Conservation (phyloP, 495 filamentous ascomycete species). For the Hyphodiscus hymeniophilus region DNA sequence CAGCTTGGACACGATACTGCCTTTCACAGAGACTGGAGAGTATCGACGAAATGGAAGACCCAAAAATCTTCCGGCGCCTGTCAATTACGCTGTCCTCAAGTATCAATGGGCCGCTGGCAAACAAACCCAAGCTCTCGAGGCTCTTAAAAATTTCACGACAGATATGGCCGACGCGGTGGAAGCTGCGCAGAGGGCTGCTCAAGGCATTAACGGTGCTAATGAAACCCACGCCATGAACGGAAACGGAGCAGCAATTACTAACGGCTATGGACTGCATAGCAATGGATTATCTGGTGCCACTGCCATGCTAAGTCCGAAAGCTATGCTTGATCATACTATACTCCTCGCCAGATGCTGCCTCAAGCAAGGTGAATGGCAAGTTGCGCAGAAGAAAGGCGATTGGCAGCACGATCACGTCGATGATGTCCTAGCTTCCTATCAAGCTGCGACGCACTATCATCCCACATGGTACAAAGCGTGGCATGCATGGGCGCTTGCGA, state of each 20-base stretch:
- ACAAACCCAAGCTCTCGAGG: conserved; percentile 55
- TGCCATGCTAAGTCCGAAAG: conserved; percentile 25
- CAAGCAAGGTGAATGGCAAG: conserved; percentile 93
- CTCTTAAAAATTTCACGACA: conserved; percentile 73
- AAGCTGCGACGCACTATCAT: conserved; percentile 84
- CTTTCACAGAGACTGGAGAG: conserved; percentile 38
- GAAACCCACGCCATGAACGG: conserved; percentile 48
- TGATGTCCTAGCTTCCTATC: conserved; percentile 78
- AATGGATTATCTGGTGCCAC: conserved; percentile 18
- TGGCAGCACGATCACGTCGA: conserved; percentile 72
- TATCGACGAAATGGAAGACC: conserved; percentile 21
- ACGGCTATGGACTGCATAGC: conserved; percentile 11
- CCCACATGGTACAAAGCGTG: conserved; percentile 96
- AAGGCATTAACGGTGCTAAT: conserved; percentile 40
- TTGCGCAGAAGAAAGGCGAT: conserved; percentile 69
- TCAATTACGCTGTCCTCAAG: conserved; percentile 88
- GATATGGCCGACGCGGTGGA: conserved; percentile 69
- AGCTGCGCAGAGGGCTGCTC: conserved; percentile 45
- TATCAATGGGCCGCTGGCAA: conserved; percentile 81
- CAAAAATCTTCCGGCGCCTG: conserved; percentile 54
- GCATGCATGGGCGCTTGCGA: conserved; percentile 98
- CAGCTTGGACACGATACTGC: conserved; percentile 51
- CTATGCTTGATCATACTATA: conserved; percentile 53
- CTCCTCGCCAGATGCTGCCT: conserved; percentile 92
- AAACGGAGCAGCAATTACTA: conserved; percentile 40